Base-by-base conservation (phyloP, 2,329 filamentous ascomycete species). In the Cladosporium phlei region DNA sequence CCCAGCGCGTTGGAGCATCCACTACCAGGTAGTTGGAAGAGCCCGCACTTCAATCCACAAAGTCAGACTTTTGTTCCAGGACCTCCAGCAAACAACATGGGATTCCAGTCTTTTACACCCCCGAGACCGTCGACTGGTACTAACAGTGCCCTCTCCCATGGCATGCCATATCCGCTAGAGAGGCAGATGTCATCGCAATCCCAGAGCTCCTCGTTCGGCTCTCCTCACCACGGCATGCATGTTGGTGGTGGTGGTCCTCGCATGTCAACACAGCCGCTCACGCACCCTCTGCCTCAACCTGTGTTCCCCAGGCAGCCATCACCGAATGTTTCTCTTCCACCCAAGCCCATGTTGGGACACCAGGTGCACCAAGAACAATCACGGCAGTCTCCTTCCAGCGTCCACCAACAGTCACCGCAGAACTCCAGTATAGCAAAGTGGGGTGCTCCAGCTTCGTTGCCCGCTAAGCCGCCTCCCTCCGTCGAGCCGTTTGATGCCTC, bases 1-100 rank as follows among this genome's bases (percentile, higher is more conserved):
- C 80, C 86, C 55, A 85, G 79, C 12, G 82, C 85, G 65, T 80
- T 78, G 48, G 85, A 89, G 61, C 88, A 95, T 63, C 86, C 88
- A 5, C 82, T 94, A 47, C 87, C 88, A 11, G 88, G 88, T 27
- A 93, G 85, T 67, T 94, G 80, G 62, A 88, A 86, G 61, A 78
- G 89, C 48, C 87, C 88, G 58, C 81, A 85, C 10, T 96, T 97
- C 71, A 96, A 96, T 62, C 91, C 90, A 1, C 90, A 95, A 69
- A 96, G 87, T 12, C 87, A 95, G 61, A 86, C 90, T 0, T 96
- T 97, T 66, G 80, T 95, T 19, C 91, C 91, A 2, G 76, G 74
- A 42, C 72, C 79, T 24, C n/a, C n/a, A n/a, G 20, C 51, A 22
- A 50, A 52, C 17, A 37, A 34, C 19, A 29, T 14, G 29, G 22